Percentiles rank a stretch among this genome's conserved stretches.
phyloP scores from a whole-genome alignment of 2,329 filamentous ascomycete species.

The Emydomyces testavorans region DNA sequence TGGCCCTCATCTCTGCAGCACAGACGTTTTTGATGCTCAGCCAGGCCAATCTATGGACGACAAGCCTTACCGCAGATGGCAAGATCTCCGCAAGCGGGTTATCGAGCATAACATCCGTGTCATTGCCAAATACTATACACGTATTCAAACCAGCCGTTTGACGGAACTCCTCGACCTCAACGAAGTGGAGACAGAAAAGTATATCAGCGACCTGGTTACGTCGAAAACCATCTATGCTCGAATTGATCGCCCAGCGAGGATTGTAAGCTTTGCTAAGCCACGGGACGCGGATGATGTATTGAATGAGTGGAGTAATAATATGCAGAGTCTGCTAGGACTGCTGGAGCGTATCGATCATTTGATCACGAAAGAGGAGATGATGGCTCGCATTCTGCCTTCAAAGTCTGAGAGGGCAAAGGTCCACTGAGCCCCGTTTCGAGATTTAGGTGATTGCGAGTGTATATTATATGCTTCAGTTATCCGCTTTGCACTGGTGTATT shows the following conservation, averaged over 20 bases:
- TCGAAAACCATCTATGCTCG: constrained; percentile 97
- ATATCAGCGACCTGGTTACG: constrained; percentile 92
- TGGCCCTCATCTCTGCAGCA: constrained; percentile 73
- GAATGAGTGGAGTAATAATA: constrained; percentile 98
- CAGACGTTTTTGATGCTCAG: constrained; percentile 71
- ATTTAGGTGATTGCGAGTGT: constrained; percentile 1
- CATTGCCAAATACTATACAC: constrained; percentile 96
- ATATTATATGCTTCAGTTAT: constrained; percentile 2
- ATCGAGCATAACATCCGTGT: constrained; percentile 99
- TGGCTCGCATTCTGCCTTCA: constrained; percentile 79
- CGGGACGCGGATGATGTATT: constrained; percentile 89
- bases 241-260: constrained; percentile 83
- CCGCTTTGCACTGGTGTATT: neutral
- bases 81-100: constrained; percentile 91
- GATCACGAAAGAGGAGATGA: constrained; percentile 99
- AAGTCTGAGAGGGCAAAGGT: constrained; percentile 31
- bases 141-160: constrained; percentile 82
- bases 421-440: constrained; percentile 19
- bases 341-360: constrained; percentile 90
- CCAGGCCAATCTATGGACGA: constrained; percentile 52
- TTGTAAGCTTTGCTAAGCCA: constrained; percentile 91
- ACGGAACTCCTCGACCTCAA: constrained; percentile 83
- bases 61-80: constrained; percentile 77
- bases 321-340: constrained; percentile 80
- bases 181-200: constrained; percentile 96